A percentile compares a stretch with the other conserved stretches of the same genome.
phyloP scores from a whole-genome alignment of 2,329 filamentous ascomycete genomes.

The Aspergillus fructus region DNA sequence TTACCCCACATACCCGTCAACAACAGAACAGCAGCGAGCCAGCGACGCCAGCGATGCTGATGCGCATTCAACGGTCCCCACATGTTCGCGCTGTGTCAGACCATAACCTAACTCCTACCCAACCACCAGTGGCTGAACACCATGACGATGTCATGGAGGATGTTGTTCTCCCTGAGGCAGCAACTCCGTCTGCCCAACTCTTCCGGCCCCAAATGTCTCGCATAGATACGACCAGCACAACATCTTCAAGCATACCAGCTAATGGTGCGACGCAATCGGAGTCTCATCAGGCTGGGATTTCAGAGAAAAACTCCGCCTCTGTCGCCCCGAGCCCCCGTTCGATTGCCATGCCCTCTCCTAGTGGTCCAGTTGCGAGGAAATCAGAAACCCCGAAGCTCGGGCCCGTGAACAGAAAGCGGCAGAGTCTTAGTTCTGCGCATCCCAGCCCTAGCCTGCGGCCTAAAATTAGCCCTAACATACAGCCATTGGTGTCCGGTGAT shows the following conservation, averaged over 20 bases:
- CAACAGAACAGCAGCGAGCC: slow-evolving; percentile 51
- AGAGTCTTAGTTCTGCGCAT: slow-evolving; percentile 70
- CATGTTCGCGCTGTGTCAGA: slow-evolving; percentile 39
- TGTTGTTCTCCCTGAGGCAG: slow-evolving; percentile 72
- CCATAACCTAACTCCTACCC: slow-evolving; percentile 35
- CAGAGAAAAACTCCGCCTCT: slow-evolving; percentile 31
- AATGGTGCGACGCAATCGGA: slow-evolving; percentile 57
- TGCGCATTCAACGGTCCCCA: slow-evolving; percentile 64
- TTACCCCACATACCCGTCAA: slow-evolving; percentile 32
- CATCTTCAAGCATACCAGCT: slow-evolving; percentile 62
- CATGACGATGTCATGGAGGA: slow-evolving; percentile 62
- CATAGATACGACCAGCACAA: slow-evolving; percentile 48
- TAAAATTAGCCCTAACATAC: slow-evolving; percentile 90
- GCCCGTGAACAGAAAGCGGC: slow-evolving; percentile 63
- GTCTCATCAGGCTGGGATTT: slow-evolving; percentile 34
- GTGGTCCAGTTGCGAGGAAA: slow-evolving; percentile 39
- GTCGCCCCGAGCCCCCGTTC: slow-evolving; percentile 54
- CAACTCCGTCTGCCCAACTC: slow-evolving; percentile 47
- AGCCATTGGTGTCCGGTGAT: slow-evolving; percentile 71
- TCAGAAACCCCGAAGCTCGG: slow-evolving; percentile 51
- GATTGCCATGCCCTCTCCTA: slow-evolving; percentile 54
- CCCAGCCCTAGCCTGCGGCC: slow-evolving; percentile 83
- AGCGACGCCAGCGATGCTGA: slow-evolving; percentile 83
- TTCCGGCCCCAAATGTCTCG: slow-evolving; percentile 47
- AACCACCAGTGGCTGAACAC: slow-evolving; percentile 41